Evolutionary conservation across 2,329 filamentous ascomycete genomes (phyloP), one percentile per base, ranked within the genome.

Genomic region (Phaeosphaeriaceae sp.): DNA sequence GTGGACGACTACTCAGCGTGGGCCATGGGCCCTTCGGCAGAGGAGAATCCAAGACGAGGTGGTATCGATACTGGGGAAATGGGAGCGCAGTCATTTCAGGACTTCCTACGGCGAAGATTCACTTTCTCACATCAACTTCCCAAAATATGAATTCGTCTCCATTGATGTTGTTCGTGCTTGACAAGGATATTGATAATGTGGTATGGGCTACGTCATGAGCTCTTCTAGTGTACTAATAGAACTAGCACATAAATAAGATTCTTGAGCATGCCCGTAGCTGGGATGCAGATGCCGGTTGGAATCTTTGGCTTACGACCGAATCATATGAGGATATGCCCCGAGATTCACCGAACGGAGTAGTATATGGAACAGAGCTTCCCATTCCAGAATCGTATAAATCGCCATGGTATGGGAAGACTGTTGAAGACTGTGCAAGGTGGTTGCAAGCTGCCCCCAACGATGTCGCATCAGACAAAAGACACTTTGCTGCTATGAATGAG

Each of bases 371-470:
- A 15, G 30, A 48, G 46, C 52, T 48, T 21, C 48, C 48, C 2
- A n/a, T 55, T 15, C 7, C 35, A 35, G 15, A 41, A 29, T 28
- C 23, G 8, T 52, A 37, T 15, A 35, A 6, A 17, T 55, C 48
- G 16, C 52, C 44, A 15, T 55, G 48, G 48, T 13, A 46, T n/a
- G 48, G 45, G 17, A 49, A 52, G 32, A 35, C 44, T 21, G 32
- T 51, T 18, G 52, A 55, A 39, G 47, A 50, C 15, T 54, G 51
- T 23, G 47, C 47, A 16, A 45, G 44, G 29, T 54, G 51, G 51
- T 23, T 50, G 26, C 46, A 54, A 30, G 33, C 39, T n/a, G 32
- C 33, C 40, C 43, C 43, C 5, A 12, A 18, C 6, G 37, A 47
- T 33, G 16, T 20, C 21, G 40, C 41, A 15, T 37, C 51, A 20